Evolutionary conservation across 2,329 filamentous ascomycete species (phyloP).

Genomic region (Diplocarpon rosae): DNA sequence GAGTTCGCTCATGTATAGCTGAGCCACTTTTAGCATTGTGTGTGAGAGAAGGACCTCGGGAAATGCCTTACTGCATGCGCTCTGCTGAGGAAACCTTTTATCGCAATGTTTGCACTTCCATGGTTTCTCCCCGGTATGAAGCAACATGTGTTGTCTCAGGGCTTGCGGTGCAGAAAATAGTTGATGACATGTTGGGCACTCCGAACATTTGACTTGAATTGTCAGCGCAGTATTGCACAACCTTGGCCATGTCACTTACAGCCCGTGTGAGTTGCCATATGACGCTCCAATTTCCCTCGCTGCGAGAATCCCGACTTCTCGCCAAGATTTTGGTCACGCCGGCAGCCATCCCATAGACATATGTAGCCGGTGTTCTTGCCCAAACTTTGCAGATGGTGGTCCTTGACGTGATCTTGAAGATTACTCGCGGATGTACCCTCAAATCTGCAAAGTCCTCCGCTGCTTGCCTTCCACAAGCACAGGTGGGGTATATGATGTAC

Average conservation of each 20-base stretch:
- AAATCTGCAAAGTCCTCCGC: slow-evolving; percentile 6
- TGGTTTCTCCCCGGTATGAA: slow-evolving; percentile 55
- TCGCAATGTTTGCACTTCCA: slow-evolving; percentile 44
- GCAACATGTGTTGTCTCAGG: slow-evolving; percentile 54
- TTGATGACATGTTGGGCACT: slow-evolving; percentile 37
- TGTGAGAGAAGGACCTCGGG: neutral
- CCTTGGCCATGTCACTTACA: slow-evolving; percentile 35
- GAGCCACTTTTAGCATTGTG: neutral
- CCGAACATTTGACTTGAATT: slow-evolving; percentile 30
- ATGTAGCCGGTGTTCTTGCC: slow-evolving; percentile 37
- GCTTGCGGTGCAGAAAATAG: slow-evolving; percentile 57
- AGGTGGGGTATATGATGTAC: slow-evolving; percentile 7
- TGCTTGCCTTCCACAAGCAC: slow-evolving; percentile 21
- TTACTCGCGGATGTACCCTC: slow-evolving; percentile 30
- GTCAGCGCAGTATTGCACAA: neutral
- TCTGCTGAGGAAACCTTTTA: slow-evolving; percentile 55
- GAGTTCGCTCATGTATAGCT: slow-evolving; percentile 58
- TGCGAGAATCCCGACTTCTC: slow-evolving; percentile 41
- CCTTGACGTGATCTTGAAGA: slow-evolving; percentile 44
- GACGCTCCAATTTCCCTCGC: slow-evolving; percentile 52
- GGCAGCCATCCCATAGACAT: slow-evolving; percentile 48
- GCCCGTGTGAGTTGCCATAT: slow-evolving; percentile 54
- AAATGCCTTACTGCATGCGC: slow-evolving; percentile 44
- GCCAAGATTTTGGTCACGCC: slow-evolving; percentile 28
- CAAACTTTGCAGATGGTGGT: slow-evolving; percentile 37